A percentile compares a stretch with the other conserved stretches of the same genome.
Evolutionary conservation across 2,329 filamentous ascomycete genomes (phyloP).

Genomic region (Apiospora marii): DNA sequence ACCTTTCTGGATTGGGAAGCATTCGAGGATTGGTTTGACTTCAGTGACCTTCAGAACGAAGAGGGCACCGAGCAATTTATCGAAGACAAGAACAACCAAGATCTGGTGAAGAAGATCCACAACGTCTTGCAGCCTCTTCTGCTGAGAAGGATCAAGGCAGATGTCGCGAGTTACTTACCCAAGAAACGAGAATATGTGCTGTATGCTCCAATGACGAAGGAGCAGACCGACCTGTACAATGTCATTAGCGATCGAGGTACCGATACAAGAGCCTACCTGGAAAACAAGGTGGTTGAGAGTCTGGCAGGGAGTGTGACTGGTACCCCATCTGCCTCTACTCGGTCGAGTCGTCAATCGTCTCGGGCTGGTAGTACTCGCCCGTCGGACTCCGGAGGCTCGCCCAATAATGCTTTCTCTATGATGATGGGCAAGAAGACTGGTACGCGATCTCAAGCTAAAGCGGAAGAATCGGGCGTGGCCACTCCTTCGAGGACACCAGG

Average conservation of each 20-base stretch:
- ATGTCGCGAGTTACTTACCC: constrained; percentile 89
- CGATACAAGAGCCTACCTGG: constrained; percentile 78
- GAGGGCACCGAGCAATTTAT: constrained; percentile 80
- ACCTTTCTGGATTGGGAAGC: constrained; percentile 94
- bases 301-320: constrained; percentile 58
- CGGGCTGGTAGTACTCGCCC: constrained; percentile 45
- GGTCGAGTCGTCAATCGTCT: constrained; percentile 48
- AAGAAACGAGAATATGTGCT: constrained; percentile 97
- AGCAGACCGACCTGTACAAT: constrained; percentile 90
- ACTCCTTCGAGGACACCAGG: constrained; percentile 34
- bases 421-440: constrained; percentile 58
- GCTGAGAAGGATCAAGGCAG: constrained; percentile 86
- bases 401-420: constrained; percentile 58
- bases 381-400: constrained; percentile 32
- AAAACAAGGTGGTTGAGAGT: constrained; percentile 77
- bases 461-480: constrained; percentile 30
- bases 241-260: constrained; percentile 63
- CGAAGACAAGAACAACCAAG: constrained; percentile 78
- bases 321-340: constrained; percentile 49
- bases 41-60: constrained; percentile 88
- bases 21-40: constrained; percentile 97
- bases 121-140: constrained; percentile 92
- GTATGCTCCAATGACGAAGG: constrained; percentile 88
- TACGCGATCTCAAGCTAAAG: constrained; percentile 34
- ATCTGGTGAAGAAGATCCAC: constrained; percentile 87